Conservation (phyloP, 208 protist genomes). For the Crithidia fasciculata region DNA sequence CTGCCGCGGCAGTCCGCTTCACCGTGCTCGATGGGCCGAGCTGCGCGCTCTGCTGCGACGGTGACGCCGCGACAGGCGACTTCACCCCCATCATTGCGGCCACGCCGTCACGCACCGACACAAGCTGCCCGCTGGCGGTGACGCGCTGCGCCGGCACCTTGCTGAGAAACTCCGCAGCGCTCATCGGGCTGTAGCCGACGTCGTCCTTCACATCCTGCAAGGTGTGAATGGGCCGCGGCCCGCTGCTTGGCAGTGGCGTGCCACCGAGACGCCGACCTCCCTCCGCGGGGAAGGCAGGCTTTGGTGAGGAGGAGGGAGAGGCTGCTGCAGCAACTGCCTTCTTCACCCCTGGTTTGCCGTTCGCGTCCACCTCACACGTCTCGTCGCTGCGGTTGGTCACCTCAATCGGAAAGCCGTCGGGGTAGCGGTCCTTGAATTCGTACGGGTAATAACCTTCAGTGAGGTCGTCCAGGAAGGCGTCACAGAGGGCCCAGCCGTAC, state of each 20-base stretch:
- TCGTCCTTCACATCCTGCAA: conserved; percentile 26
- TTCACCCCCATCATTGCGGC: conserved; percentile 51
- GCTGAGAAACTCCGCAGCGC: conserved; percentile 68
- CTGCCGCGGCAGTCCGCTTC: conserved; percentile 56
- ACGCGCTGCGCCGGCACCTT: conserved; percentile 67
- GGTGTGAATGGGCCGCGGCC: conserved; percentile 30
- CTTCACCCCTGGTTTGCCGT: conserved; percentile 4
- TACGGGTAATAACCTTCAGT: conserved; percentile 94
- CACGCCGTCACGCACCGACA: conserved; percentile 68
- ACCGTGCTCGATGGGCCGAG: conserved; percentile 30
- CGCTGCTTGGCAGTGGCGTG: background rate
- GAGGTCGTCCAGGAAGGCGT: conserved; percentile 89
- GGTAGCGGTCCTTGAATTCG: conserved; percentile 94
- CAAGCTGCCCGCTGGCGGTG: conserved; percentile 70
- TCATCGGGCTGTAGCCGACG: conserved; percentile 19
- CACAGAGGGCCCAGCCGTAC: conserved; percentile 88
- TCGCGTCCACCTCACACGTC: conserved; percentile 14
- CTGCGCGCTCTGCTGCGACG: background rate
- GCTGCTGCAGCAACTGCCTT: background rate
- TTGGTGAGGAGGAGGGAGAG: background rate
- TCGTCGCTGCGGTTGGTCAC: conserved; percentile 72
- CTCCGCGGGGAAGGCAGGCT: background rate
- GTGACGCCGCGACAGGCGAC: background rate
- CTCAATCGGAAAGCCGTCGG: conserved; percentile 90
- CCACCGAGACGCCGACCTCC: conserved; percentile 42